phyloP scores from a whole-genome alignment of 768 basidiomycete genomes.

The Guyanaporus albipodus region DNA sequence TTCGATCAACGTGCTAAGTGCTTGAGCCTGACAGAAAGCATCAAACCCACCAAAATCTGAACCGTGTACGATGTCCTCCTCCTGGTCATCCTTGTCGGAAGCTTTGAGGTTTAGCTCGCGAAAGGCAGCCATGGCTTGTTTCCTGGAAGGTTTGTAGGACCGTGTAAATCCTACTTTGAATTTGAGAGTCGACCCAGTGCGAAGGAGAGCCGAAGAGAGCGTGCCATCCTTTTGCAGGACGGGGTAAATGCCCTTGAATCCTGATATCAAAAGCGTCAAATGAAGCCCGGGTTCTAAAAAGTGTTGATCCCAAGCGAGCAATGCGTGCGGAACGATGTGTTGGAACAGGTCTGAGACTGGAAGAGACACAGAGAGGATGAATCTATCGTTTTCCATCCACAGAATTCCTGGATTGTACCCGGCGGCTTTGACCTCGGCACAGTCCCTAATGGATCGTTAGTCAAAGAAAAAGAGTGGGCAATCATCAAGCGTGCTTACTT shows the following conservation, averaged over 20 bases:
- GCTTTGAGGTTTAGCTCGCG: conserved; percentile 44
- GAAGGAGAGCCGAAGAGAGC: conserved; percentile 34
- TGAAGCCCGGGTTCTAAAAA: conserved; percentile 54
- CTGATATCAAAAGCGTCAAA: conserved; percentile 62
- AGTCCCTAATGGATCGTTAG: conserved; percentile 40
- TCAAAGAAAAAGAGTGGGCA: too few relatives aligned
- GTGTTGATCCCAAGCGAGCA: conserved; percentile 71
- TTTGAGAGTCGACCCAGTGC: conserved; percentile 34
- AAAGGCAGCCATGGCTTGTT: conserved; percentile 45
- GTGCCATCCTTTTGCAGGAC: conserved; percentile 42
- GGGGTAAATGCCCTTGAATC: conserved; percentile 53
- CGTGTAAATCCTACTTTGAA: conserved; percentile 63
- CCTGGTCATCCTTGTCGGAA: conserved; percentile 29
- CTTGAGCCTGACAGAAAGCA: conserved; percentile 15
- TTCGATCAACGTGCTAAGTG: conserved; percentile 30
- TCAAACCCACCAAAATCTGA: conserved; percentile 2
- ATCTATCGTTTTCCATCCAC: conserved; percentile 46
- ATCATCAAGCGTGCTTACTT: background rate
- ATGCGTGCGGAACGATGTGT: conserved; percentile 56
- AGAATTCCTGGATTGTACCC: conserved; percentile 60
- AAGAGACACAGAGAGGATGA: conserved; percentile 53
- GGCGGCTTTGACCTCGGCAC: conserved; percentile 52
- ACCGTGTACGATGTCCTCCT: background rate
- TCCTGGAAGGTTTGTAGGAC: conserved; percentile 55
- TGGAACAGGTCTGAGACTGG: conserved; percentile 49